phyloP scores from a whole-genome alignment of 2,329 filamentous ascomycete species.

The Penicillium sp. region DNA sequence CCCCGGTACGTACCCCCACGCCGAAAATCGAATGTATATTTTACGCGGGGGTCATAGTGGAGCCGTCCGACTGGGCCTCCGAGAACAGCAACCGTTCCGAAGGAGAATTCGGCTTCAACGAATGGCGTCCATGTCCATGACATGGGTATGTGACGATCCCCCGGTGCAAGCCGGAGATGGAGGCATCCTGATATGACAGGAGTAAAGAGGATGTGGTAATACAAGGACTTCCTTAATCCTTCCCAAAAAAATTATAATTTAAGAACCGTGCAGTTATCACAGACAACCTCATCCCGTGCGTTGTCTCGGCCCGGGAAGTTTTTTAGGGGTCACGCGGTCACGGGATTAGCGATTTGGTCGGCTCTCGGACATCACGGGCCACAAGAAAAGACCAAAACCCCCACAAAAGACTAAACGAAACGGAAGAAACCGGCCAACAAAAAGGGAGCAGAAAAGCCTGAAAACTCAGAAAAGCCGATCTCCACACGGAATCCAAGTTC shows the following conservation, averaged over 20 bases:
- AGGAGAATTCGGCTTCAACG: neutral
- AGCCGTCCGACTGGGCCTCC: constrained; percentile 1
- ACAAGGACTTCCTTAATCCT: neutral
- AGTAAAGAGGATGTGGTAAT: neutral
- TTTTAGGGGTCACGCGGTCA: neutral
- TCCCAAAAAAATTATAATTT: neutral
- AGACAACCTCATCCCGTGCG: neutral
- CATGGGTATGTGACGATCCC: neutral
- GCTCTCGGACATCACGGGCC: neutral
- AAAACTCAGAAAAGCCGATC: neutral
- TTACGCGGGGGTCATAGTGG: constrained; percentile 9
- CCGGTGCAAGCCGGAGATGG: neutral
- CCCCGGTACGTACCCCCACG: constrained; percentile 15
- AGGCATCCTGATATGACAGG: neutral
- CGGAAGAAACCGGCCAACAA: constrained; percentile 2
- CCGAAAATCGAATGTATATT: neutral
- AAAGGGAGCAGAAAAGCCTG: neutral
- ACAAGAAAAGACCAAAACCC: neutral
- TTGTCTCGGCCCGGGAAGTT: neutral
- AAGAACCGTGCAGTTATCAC: neutral
- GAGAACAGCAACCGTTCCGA: neutral
- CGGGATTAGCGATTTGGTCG: neutral
- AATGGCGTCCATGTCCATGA: neutral
- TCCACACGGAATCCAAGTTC: neutral
- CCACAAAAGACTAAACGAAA: neutral